Evolutionary conservation across 2,329 filamentous ascomycete genomes (phyloP).

Genomic region (Dactylellina parvicollis): DNA sequence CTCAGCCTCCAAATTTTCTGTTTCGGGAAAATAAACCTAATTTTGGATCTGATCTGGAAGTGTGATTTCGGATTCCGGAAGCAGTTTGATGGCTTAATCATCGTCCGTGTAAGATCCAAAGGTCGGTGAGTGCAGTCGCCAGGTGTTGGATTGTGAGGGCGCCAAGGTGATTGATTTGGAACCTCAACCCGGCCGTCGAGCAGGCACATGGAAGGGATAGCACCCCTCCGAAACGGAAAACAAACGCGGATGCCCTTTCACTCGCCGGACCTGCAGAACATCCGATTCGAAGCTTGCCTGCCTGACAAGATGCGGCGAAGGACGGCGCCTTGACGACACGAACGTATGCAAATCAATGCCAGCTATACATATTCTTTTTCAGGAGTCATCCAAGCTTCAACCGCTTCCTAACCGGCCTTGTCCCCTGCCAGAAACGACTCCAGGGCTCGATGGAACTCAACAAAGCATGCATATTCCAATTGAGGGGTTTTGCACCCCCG

Average conservation of each 20-base stretch:
- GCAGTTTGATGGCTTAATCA: constrained; percentile 28
- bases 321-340: too few relatives aligned
- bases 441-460: not conserved
- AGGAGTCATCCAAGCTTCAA: too few relatives aligned
- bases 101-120: not conserved
- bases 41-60: constrained; percentile 13
- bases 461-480: constrained; percentile 10
- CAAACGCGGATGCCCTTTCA: constrained; percentile 46
- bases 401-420: too few relatives aligned
- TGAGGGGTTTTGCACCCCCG: constrained; percentile 10
- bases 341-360: too few relatives aligned
- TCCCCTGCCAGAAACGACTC: too few relatives aligned
- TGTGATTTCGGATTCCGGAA: not conserved
- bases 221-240: constrained; percentile 50
- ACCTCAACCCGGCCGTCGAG: constrained; percentile 20
- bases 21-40: constrained; percentile 8
- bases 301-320: too few relatives aligned
- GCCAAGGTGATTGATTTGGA: constrained; percentile 31
- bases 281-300: too few relatives aligned
- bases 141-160: constrained; percentile 22
- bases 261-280: too few relatives aligned
- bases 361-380: too few relatives aligned
- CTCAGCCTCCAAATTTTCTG: not conserved
- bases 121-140: not conserved
- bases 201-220: constrained; percentile 36